Conservation (phyloP, 305 asterid species). For the Plantago coronopus region DNA sequence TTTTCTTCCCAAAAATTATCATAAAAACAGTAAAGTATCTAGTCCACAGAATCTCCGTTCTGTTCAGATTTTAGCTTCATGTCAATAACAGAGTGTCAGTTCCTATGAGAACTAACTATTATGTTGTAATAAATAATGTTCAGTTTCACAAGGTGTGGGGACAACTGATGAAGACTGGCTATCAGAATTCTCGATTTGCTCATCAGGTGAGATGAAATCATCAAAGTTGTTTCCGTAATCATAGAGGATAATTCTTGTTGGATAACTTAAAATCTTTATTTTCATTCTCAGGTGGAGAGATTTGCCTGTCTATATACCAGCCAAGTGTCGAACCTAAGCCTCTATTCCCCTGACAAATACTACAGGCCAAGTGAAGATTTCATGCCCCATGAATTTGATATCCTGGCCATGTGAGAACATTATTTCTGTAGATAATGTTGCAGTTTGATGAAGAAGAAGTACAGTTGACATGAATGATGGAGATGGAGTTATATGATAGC, state of each 20-base stretch:
- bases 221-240: not conserved
- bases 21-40: too few species aligned
- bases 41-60: not conserved
- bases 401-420: constrained; percentile 41
- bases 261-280: too few species aligned
- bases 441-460: constrained; percentile 12
- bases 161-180: constrained; percentile 95
- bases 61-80: not conserved
- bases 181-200: constrained; percentile 95
- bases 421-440: not conserved
- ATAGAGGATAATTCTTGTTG: not conserved
- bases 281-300: constrained; percentile 73
- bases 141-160: constrained; percentile 99
- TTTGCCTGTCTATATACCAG: constrained; percentile 94
- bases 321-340: constrained; percentile 77
- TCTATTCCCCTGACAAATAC: constrained; percentile 91
- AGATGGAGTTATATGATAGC: constrained; percentile 17
- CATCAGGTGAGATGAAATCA: constrained; percentile 68
- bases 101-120: not conserved
- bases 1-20: not conserved
- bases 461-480: not conserved
- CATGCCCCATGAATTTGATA: constrained; percentile 94
- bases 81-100: not conserved
- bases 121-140: constrained; percentile 20
- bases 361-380: constrained; percentile 90